These are phyloP conservation scores for Citrus trifoliata DNA, from an alignment of 345 rosid species.

Conservation along the genomic window DNA sequence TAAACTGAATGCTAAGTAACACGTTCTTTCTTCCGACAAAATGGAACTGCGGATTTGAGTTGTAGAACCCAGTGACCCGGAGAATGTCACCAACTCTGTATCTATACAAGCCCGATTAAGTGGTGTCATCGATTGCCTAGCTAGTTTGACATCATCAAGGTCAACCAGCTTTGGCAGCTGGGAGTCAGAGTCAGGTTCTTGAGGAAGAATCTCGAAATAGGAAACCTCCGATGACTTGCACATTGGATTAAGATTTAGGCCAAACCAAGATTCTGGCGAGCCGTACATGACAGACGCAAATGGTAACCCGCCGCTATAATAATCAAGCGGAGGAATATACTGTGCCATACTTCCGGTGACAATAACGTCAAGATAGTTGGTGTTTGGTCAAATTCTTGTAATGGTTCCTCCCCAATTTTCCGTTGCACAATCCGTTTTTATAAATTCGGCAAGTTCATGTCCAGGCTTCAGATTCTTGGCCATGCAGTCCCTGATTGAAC, in stretches of 20 bases:
- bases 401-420: slow-evolving; percentile 74
- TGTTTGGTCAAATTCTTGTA: slow-evolving; percentile 75
- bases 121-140: too few relatives aligned
- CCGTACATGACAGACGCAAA: background rate
- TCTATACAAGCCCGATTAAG: too few relatives aligned
- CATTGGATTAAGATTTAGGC: background rate
- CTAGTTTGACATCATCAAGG: too few relatives aligned
- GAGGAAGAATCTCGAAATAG: too few relatives aligned
- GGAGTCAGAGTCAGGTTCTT: too few relatives aligned
- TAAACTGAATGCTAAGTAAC: slow-evolving; percentile 78
- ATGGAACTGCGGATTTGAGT: too few relatives aligned
- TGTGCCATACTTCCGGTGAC: background rate
- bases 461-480: slow-evolving; percentile 46
- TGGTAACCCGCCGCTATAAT: background rate
- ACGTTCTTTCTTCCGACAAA: slow-evolving; percentile 56
- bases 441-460: slow-evolving; percentile 47
- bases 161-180: too few relatives aligned
- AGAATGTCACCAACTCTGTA: too few relatives aligned
- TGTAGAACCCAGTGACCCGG: too few relatives aligned
- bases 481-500: slow-evolving; percentile 20
- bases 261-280: background rate
- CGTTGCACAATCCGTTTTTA: slow-evolving; percentile 38
- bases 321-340: background rate
- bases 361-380: slow-evolving; percentile 69
- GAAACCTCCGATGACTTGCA: background rate